phyloP scores from a whole-genome alignment of 208 protist species.

The Tritrichomonas musculus region DNA sequence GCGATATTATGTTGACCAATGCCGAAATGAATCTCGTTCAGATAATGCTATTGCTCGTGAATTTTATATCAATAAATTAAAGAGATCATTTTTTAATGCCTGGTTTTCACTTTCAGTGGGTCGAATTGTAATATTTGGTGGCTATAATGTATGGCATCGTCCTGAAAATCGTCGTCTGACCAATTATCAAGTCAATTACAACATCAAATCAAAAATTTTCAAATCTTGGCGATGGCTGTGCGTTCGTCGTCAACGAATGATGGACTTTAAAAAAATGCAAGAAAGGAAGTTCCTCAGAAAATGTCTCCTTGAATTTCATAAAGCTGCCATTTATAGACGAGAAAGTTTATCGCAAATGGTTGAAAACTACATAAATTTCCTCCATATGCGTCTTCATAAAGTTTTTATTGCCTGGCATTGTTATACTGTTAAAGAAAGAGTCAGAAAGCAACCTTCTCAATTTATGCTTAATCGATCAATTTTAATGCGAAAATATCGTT shows the following conservation, averaged over 20 bases:
- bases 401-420: not conserved
- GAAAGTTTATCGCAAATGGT: not conserved
- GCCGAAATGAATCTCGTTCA: not conserved
- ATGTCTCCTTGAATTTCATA: not conserved
- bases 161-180: not conserved
- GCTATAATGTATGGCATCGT: not conserved
- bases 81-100: not conserved
- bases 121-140: not conserved
- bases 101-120: constrained; percentile 3
- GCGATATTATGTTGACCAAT: not conserved
- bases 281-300: not conserved
- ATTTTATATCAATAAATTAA: not conserved
- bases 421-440: not conserved
- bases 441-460: not conserved
- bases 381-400: not conserved
- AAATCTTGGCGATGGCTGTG: not conserved
- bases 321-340: not conserved
- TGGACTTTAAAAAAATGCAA: not conserved
- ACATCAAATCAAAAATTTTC: too few relatives aligned
- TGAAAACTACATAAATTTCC: not conserved
- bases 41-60: not conserved
- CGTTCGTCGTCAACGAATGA: not conserved
- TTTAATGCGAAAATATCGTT: not conserved
- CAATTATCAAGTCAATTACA: not conserved
- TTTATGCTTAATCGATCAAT: not conserved